Conservation (phyloP, 148 eudicot genomes). For the Camellia sinensis region DNA sequence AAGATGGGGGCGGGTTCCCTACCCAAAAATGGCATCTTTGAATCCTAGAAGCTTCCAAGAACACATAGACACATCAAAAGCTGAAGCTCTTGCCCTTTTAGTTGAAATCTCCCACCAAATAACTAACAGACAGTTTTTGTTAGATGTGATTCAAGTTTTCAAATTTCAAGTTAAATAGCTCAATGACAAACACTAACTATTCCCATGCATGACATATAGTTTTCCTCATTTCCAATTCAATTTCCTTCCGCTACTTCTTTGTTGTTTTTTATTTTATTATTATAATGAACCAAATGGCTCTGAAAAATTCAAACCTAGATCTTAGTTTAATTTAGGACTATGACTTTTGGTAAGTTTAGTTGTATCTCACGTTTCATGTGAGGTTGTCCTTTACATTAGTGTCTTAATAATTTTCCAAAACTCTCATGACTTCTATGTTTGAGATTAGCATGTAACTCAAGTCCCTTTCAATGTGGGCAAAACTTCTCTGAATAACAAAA, state of each 20-base stretch:
- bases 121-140: slow-evolving; percentile 15
- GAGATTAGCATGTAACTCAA: background rate
- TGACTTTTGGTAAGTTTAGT: slow-evolving; percentile 9
- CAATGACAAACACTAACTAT: slow-evolving; percentile 19
- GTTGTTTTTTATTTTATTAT: too few relatives aligned
- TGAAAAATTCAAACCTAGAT: slow-evolving; percentile 18
- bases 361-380: slow-evolving; percentile 2
- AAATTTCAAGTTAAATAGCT: slow-evolving; percentile 14
- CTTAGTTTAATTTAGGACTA: background rate
- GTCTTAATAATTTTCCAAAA: background rate
- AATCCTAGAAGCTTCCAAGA: slow-evolving; percentile 29
- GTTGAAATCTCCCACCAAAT: slow-evolving; percentile 8
- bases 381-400: slow-evolving; percentile 14
- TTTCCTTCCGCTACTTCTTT: background rate
- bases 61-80: slow-evolving; percentile 12
- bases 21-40: background rate
- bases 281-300: slow-evolving; percentile 13
- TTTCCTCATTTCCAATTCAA: slow-evolving; percentile 10
- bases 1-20: background rate
- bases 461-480: slow-evolving; percentile 2
- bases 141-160: slow-evolving; percentile 15
- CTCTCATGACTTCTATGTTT: slow-evolving; percentile 5
- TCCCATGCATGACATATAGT: background rate
- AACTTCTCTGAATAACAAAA: slow-evolving; percentile 9
- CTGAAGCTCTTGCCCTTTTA: slow-evolving; percentile 8